Evolutionary conservation across 176 grass and related monocot species (phyloP), one percentile per base, ranked within the genome.

Genomic region (Hyparrhenia diplandra): DNA sequence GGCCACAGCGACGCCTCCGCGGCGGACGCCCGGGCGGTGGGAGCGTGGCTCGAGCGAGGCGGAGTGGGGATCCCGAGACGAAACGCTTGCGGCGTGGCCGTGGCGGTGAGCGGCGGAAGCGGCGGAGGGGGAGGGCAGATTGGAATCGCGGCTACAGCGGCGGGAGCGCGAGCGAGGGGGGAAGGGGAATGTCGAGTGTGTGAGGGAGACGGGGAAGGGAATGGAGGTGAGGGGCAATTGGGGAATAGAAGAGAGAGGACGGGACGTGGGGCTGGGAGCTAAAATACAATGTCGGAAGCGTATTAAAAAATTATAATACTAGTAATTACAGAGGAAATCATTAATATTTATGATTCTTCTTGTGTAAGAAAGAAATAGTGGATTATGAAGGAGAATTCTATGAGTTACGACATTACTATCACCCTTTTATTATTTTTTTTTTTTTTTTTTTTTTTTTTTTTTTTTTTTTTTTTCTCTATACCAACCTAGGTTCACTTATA

Each of bases 41-140:
- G 30, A 5, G n/a, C 8, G 52, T 24, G 49, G 31, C 30, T 37
- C 30, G 60, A 10, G 23, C 68, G 28, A 47, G 5, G 71, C 31
- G 42, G 11, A 57, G 28, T 10, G 23, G 42, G 25, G 35, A 42
- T 9, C 9, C 21, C 31, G 55, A 43, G 51, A 25, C 5, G 20
- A 84, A 85, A 49, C 85, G 80, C 81, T 81, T 67, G 46, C 83
- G 37, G 64, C 23, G 4, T 23, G n/a, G 21, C 12, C 21, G 30
- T 2, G 11, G 52, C 59, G 9, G 57, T 28, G 20, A 52, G 72
- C 25, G 17, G 65, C 20, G 34, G 57, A 16, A 46, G 27, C 42
- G 18, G 64, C 63, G 13, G 45, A 45, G 42, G 42, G n/a, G 11
- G 40, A 13, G 58, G 32, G 31, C 57, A 37, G 82, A 74, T 17